phyloP scores from a whole-genome alignment of 495 filamentous ascomycete genomes.

The Podospora conica region DNA sequence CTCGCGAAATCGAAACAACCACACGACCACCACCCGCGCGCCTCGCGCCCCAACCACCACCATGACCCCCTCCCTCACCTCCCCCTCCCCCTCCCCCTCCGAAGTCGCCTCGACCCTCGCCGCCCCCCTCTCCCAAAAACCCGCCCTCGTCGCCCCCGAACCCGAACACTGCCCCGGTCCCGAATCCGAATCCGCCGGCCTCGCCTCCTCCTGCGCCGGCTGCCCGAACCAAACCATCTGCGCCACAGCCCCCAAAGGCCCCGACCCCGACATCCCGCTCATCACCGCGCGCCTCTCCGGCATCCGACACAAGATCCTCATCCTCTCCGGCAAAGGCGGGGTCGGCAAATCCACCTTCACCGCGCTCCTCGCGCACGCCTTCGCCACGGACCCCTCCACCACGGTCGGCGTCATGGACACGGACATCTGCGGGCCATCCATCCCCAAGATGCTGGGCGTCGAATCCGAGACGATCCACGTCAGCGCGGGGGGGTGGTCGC shows the following conservation, averaged over 20 bases:
- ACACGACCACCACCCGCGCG: background rate
- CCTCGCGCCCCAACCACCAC: background rate
- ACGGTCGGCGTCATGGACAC: constrained; percentile 94
- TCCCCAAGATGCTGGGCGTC: constrained; percentile 98
- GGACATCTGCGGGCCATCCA: constrained; percentile 89
- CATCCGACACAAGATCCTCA: constrained; percentile 83
- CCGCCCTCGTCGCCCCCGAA: constrained; percentile 84
- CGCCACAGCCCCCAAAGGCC: constrained; percentile 88
- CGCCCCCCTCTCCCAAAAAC: constrained; percentile 61
- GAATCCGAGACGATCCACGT: constrained; percentile 88
- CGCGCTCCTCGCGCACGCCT: constrained; percentile 76
- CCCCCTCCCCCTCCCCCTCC: constrained; percentile 53
- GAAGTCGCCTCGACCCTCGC: constrained; percentile 49
- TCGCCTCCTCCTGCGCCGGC: constrained; percentile 80
- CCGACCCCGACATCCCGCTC: constrained; percentile 85
- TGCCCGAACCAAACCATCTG: constrained; percentile 97
- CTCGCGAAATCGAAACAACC: background rate
- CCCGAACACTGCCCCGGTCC: constrained; percentile 97
- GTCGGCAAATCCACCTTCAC: constrained; percentile 95
- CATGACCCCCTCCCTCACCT: constrained; percentile 59
- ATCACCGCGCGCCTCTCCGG: constrained; percentile 77
- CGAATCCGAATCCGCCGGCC: constrained; percentile 77
- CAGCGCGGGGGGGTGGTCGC: constrained; percentile 73
- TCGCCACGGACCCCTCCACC: constrained; percentile 66
- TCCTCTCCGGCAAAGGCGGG: constrained; percentile 91